Conservation (phyloP, 208 protist species). For the Zelonia costaricensis region DNA sequence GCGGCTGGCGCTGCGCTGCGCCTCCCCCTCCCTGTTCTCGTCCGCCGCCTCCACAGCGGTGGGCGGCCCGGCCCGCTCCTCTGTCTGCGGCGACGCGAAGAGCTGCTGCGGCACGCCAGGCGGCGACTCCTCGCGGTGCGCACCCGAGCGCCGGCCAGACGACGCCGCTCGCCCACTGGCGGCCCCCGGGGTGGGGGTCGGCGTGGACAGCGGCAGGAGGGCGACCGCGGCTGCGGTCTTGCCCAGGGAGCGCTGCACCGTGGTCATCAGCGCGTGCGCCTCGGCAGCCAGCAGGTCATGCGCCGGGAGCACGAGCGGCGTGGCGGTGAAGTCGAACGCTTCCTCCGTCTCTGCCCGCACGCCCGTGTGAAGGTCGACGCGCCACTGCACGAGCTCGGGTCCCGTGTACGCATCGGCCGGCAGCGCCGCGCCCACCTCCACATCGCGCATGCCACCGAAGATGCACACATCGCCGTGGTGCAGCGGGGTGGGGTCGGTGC, state of each 20-base stretch:
- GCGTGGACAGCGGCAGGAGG: background rate
- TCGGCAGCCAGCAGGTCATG: slow-evolving; percentile 43
- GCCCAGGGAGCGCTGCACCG: slow-evolving; percentile 37
- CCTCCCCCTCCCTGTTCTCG: background rate
- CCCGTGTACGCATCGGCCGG: slow-evolving; percentile 49
- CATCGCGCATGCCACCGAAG: slow-evolving; percentile 87
- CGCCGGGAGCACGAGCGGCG: slow-evolving; percentile 54
- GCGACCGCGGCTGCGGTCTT: background rate
- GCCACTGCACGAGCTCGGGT: slow-evolving; percentile 80
- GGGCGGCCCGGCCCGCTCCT: background rate
- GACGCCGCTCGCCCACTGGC: too few species aligned
- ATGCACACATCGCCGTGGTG: slow-evolving; percentile 67
- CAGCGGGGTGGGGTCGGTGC: slow-evolving; percentile 45
- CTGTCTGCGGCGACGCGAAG: slow-evolving; percentile 11
- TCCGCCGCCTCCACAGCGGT: background rate
- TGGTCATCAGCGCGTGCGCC: slow-evolving; percentile 43
- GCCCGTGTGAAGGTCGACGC: slow-evolving; percentile 29
- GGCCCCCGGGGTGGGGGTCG: background rate
- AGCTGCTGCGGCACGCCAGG: slow-evolving; percentile 27
- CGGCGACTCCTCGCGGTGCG: slow-evolving; percentile 3
- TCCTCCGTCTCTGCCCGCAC: background rate
- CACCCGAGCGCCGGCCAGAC: too few species aligned
- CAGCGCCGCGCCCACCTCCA: slow-evolving; percentile 49
- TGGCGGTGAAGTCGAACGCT: slow-evolving; percentile 49
- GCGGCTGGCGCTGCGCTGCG: background rate